Evolutionary conservation across 1,284 basidiomycete genomes (phyloP).

Genomic region (Ceratobasidium sp.): DNA sequence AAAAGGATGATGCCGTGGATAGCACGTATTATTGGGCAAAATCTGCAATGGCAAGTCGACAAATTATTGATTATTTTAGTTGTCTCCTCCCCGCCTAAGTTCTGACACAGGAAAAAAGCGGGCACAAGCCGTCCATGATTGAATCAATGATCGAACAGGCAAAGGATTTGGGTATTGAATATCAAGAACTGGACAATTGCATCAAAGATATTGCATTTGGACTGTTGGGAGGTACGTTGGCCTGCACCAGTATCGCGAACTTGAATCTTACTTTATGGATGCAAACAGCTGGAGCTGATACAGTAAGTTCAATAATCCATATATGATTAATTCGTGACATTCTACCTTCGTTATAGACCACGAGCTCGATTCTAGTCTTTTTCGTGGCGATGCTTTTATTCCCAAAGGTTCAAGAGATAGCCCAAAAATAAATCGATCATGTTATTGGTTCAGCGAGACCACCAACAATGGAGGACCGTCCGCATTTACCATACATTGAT

Average conservation of each 20-base stretch:
- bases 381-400: constrained; percentile 45
- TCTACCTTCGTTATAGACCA: neutral
- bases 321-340: neutral
- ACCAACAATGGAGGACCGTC: constrained; percentile 24
- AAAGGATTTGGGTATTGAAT: neutral
- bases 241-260: neutral
- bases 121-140: constrained; percentile 18
- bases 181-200: neutral
- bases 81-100: neutral
- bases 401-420: constrained; percentile 29
- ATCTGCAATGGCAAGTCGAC: neutral
- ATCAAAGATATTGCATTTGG: constrained; percentile 6
- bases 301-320: neutral
- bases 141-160: neutral
- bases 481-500: constrained; percentile 37
- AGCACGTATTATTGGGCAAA: constrained; percentile 21
- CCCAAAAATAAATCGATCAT: constrained; percentile 41
- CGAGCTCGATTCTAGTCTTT: constrained; percentile 19
- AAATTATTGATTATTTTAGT: neutral
- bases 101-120: neutral
- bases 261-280: neutral
- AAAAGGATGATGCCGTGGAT: neutral
- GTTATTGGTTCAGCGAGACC: constrained; percentile 23
- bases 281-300: constrained; percentile 6
- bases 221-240: neutral